Evolutionary conservation across 345 rosid genomes (phyloP).

Genomic region (Zanthoxylum bungeanum): DNA sequence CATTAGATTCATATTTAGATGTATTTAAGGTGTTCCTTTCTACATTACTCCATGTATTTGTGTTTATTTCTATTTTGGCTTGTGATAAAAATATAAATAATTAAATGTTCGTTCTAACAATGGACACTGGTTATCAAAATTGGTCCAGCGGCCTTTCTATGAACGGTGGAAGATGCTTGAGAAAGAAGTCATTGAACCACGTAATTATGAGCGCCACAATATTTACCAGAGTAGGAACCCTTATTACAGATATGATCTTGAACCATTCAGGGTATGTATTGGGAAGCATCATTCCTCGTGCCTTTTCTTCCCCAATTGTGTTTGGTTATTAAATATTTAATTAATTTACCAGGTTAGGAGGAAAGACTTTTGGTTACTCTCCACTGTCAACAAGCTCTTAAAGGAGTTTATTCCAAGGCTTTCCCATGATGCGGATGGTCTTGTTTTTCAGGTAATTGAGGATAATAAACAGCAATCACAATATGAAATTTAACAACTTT

Average conservation of each 20-base stretch:
- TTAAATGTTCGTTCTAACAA: slow-evolving; percentile 24
- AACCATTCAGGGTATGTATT: slow-evolving; percentile 87
- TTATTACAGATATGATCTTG: slow-evolving; percentile 82
- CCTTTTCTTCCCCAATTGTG: slow-evolving; percentile 3
- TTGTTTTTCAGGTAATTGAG: slow-evolving; percentile 82
- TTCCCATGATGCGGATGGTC: slow-evolving; percentile 98
- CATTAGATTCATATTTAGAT: not conserved
- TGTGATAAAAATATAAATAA: not conserved
- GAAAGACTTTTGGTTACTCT: slow-evolving; percentile 97
- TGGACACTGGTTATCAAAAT: slow-evolving; percentile 12
- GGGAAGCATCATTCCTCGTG: not conserved
- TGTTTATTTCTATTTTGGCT: not conserved
- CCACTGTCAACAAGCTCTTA: slow-evolving; percentile 79
- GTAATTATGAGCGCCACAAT: slow-evolving; percentile 75
- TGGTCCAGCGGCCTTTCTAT: slow-evolving; percentile 84
- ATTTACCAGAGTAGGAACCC: slow-evolving; percentile 68
- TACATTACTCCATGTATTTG: not conserved
- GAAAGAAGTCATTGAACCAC: slow-evolving; percentile 91
- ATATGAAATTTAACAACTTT: not conserved
- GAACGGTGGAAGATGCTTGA: slow-evolving; percentile 98
- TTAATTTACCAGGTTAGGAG: slow-evolving; percentile 71
- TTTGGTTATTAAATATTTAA: slow-evolving; percentile 18
- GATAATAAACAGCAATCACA: slow-evolving; percentile 4
- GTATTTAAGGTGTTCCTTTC: not conserved
- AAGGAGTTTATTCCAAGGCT: slow-evolving; percentile 93